Evolutionary conservation across 192 early-diverging fungal genomes (phyloP).

Genomic region (Gryganskiella cystojenkinii): DNA sequence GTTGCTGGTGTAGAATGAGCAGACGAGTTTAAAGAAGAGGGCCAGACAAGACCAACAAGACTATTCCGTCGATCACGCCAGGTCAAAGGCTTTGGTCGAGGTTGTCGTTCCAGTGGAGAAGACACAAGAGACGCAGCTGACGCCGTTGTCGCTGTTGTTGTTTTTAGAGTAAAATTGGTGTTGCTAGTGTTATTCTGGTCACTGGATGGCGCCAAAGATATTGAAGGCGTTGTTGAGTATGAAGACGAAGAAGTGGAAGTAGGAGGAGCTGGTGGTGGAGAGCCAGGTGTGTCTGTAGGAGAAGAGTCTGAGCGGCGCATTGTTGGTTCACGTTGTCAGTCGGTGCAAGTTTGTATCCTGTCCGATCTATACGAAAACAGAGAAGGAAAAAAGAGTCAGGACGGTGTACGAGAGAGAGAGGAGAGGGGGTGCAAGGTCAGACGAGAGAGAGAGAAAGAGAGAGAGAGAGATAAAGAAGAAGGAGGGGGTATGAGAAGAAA

Average conservation of each 20-base stretch:
- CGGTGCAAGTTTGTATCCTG: neutral
- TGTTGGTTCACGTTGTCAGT: conserved; percentile 4
- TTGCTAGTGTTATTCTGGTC: too few relatives aligned
- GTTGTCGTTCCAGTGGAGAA: too few relatives aligned
- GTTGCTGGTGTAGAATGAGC: conserved; percentile 26
- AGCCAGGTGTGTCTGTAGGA: conserved; percentile 1
- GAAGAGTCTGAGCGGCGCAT: conserved; percentile 46
- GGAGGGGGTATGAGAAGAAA: neutral
- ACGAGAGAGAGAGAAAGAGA: neutral
- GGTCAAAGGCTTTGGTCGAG: conserved; percentile 37
- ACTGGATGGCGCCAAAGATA: too few relatives aligned
- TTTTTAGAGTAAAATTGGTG: too few relatives aligned
- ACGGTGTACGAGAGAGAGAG: neutral
- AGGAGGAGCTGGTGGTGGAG: neutral
- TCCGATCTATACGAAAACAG: neutral
- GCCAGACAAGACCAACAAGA: conserved; percentile 44
- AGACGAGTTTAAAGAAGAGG: conserved; percentile 37
- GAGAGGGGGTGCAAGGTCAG: neutral
- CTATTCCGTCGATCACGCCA: conserved; percentile 50
- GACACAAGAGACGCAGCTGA: too few relatives aligned
- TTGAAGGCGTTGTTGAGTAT: too few relatives aligned
- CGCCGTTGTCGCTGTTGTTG: too few relatives aligned
- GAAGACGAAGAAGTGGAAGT: too few relatives aligned
- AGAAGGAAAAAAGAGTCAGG: neutral
- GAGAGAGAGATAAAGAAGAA: conserved; percentile 2